Conservation (phyloP, 2,329 filamentous ascomycete species). For the Pyrenochaeta sp. region DNA sequence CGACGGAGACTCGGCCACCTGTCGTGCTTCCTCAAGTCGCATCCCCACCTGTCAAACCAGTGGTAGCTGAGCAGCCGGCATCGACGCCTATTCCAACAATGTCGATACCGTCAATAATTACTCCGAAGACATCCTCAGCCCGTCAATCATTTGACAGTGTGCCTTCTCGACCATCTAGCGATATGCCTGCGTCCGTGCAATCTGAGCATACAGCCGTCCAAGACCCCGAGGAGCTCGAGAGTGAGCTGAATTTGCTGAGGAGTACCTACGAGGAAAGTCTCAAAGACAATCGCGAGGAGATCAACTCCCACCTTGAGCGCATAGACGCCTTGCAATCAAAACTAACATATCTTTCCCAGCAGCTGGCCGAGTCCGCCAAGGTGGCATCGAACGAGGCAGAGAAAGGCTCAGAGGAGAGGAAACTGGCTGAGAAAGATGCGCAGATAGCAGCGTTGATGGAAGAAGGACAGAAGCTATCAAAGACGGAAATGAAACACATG, state of each 20-base stretch:
- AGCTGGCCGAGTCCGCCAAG: constrained; percentile 78
- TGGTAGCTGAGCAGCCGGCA: constrained; percentile 48
- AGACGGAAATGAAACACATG: constrained; percentile 84
- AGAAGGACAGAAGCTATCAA: constrained; percentile 88
- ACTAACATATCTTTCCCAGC: constrained; percentile 83
- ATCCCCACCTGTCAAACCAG: constrained; percentile 21
- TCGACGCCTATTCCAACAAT: constrained; percentile 36
- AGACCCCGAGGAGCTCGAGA: constrained; percentile 48
- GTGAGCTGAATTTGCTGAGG: constrained; percentile 57
- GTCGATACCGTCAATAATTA: constrained; percentile 42
- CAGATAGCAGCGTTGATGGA: constrained; percentile 89
- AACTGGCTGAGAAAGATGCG: constrained; percentile 86
- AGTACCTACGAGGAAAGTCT: constrained; percentile 60
- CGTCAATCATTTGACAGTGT: constrained; percentile 45
- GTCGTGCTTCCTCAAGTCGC: constrained; percentile 9
- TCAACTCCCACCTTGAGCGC: constrained; percentile 82
- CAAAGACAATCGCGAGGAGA: constrained; percentile 77
- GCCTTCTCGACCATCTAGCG: constrained; percentile 39
- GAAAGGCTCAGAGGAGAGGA: constrained; percentile 65
- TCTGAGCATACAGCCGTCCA: constrained; percentile 36
- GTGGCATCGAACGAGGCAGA: constrained; percentile 62
- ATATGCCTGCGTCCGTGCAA: constrained; percentile 38
- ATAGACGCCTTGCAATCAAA: constrained; percentile 94
- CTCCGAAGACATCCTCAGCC: constrained; percentile 35
- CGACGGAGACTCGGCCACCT: constrained; percentile 30